Base-by-base conservation (phyloP, 371 early-diverging fungal species). In the Mucor plumbeus region DNA sequence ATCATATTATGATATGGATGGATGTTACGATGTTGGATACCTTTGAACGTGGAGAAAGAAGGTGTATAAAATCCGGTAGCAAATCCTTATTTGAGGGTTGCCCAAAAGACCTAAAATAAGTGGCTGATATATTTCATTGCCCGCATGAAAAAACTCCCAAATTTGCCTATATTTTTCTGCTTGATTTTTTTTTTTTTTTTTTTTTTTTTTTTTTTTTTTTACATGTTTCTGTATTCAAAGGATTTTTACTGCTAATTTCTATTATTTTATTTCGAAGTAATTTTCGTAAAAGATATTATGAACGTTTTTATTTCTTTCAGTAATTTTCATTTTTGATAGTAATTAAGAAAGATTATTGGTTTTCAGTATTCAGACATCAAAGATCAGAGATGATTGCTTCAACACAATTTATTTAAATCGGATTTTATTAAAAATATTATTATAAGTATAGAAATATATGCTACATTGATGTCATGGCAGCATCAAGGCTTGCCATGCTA, bases 401-500 rank as follows among this genome's bases (percentile, higher is more conserved):
- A 26, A 3, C 26, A 26, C 26, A 26, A 26, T 26, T 26, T 26
- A 3, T 26, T 26, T 26, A 26, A 26, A 26, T 26, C 3, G 26
- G 26, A 26, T 26, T 26, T 26, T 26, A 26, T 26, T 26, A 26
- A 26, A 26, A 26, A 26, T 26, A 26, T 26, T 26, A 26, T 26
- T 26, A 26, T 26, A 26, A 26, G 26, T 26, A 26, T 26, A 26
- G 26, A 26, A 26, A 26, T 26, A 26, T 26, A 26, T 48, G 6
- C 33, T 43, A 64, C 59, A 70, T 65, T 14, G 63, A 63, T 40
- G 59, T 70, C 38, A 73, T 64, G 15, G 74, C 74, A 44, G 72
- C 77, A 62, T 74, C 74, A 36, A 77, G 47, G 43, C 74, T 77
- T 13, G 70, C 66, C 70, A 76, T 72, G 39, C 76, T 72, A 13